Evolutionary conservation across 352 stramenopile species (phyloP), one percentile per base, ranked within the genome.

Genomic region (Globisporangium iwayamae): DNA sequence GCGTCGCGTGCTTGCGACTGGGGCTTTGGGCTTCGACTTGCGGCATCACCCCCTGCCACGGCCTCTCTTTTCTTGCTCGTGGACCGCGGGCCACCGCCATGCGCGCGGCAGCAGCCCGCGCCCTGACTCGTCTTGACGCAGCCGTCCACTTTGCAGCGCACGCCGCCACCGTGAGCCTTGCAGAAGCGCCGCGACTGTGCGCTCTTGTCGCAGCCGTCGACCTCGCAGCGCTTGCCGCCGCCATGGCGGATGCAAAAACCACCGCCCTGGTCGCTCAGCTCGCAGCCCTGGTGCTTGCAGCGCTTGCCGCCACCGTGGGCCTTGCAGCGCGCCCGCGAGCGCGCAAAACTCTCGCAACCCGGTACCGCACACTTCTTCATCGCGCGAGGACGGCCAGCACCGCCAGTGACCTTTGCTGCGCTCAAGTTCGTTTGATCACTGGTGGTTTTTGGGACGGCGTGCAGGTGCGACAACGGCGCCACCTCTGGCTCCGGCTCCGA

Each of bases 161-260:
- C 62, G 25, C 78, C 78, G 20, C 76, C 76, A 22, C 76, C 76
- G 57, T 87, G 78, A 2, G 76, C 74, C 65, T 87, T 87, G 68
- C 78, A 87, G 60, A 82, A 79, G 18, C 70, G 64, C 18, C 78
- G 72, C n/a, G 78, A 83, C 59, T 85, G 78, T 54, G 78, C 78
- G 38, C 73, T 76, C 67, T 87, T 85, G 45, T 56, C 60, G 58
- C 78, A 87, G 7, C 61, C 57, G 11, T 39, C 50, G 38, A 65
- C 45, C 34, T 69, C 58, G 71, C 85, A 95, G 45, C 87, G 81
- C 64, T 89, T 87, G 63, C 88, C 88, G 22, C 88, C 88, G 28
- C 87, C 86, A 61, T 96, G 88, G 41, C 87, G 86, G 53, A 93
- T 93, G 67, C 88, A 96, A 1, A 90, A 54, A 9, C 64, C 50